A percentile compares a stretch with the other conserved stretches of the same genome.
These are phyloP conservation scores for Tremella yokohamensis DNA, from an alignment of 768 basidiomycete species.

Conservation along the genomic window DNA sequence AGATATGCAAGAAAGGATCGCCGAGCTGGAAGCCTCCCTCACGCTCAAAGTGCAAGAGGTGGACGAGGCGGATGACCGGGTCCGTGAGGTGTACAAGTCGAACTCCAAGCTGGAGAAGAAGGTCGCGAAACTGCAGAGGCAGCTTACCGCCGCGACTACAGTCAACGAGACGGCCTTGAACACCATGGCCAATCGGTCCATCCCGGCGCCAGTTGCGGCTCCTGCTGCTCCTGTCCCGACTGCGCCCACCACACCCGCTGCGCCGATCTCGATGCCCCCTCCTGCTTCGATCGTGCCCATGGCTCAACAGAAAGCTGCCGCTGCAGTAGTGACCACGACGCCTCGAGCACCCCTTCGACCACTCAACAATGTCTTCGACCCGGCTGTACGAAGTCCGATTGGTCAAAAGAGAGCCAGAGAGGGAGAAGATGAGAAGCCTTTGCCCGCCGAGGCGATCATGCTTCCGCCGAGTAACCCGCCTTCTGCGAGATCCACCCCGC, in stretches of 20 bases:
- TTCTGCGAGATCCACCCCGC: slow-evolving; percentile 7
- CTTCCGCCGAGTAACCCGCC: slow-evolving; percentile 4
- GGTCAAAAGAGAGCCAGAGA: slow-evolving; percentile 12
- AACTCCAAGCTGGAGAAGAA: slow-evolving; percentile 46
- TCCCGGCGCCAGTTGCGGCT: slow-evolving; percentile 1
- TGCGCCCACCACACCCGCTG: not conserved
- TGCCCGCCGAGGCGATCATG: slow-evolving; percentile 17
- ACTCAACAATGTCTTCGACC: slow-evolving; percentile 15
- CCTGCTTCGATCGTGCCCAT: not conserved
- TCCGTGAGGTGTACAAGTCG: slow-evolving; percentile 31
- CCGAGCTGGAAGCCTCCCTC: slow-evolving; percentile 35
- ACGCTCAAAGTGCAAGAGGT: slow-evolving; percentile 38
- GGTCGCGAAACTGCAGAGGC: slow-evolving; percentile 34
- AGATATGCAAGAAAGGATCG: not conserved
- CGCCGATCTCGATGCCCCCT: not conserved
- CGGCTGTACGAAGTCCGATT: not conserved
- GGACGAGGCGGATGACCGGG: slow-evolving; percentile 43
- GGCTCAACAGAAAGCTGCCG: not conserved
- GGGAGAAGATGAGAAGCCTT: slow-evolving; percentile 6
- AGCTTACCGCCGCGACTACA: slow-evolving; percentile 18
- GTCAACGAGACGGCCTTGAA: slow-evolving; percentile 25
- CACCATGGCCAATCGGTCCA: slow-evolving; percentile 15
- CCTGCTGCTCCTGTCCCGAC: slow-evolving; percentile 9
- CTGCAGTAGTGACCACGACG: not conserved
- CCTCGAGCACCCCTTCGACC: slow-evolving; percentile 5